Evolutionary conservation across 345 rosid species (phyloP), one percentile per base, ranked within the genome.

Genomic region (Turnera subulata): DNA sequence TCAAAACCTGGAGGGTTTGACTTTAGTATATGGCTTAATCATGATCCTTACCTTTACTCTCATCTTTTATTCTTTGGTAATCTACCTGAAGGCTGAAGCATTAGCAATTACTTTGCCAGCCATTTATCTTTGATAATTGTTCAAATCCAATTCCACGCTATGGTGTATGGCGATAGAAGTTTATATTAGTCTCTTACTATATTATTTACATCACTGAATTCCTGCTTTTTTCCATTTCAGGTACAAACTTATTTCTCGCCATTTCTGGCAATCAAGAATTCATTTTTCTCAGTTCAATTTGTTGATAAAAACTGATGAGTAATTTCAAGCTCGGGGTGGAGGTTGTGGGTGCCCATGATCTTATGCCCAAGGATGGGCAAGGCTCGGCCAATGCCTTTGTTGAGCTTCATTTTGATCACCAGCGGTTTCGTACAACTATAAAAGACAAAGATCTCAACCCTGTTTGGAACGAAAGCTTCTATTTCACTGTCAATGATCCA

Each of bases 301-400:
- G 48, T 50, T 18, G 20, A 4, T 59, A 23, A 48, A 29, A 11
- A 39, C 3, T 49, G 17, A 92, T 92, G 98, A 77, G 70, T 75
- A 67, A 70, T 79, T 81, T 82, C 29, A 89, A 80, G 85, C 86
- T 92, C 35, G 91, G 91, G 35, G 95, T 92, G 54, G 95, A 89
- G 71, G 93, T 92, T 29, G 82, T 78, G 58, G 63, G 96, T 49
- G 96, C 95, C 1, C 80, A 78, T 46, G 88, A 79, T 24, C 93
- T 92, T 23, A 46, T 78, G 72, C 68, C 89, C 21, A 83, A 72
- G 65, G 91, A 83, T 16, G 84, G 74, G 47, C 75, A 74, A 22
- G 67, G 67, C 16, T 46, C 59, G 22, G 66, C 84, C 21, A 82
- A 62, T 73, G 62, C 91, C 51, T 84, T 65, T 51, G 98, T 86